phyloP scores from a whole-genome alignment of 495 filamentous ascomycete species.

The Neurospora terricola region DNA sequence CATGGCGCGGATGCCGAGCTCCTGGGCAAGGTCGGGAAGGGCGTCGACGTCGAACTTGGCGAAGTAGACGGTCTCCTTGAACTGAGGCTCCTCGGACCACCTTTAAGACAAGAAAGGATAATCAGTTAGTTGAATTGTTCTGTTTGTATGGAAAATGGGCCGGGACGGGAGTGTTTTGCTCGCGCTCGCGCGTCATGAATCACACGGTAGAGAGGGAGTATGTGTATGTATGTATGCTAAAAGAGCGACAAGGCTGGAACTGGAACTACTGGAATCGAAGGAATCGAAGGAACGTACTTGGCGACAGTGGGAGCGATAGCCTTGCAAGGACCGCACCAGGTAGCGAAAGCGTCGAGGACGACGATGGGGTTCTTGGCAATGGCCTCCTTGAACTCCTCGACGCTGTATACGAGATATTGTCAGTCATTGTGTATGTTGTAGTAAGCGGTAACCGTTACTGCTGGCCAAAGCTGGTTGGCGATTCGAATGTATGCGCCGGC shows the following conservation, averaged over 20 bases:
- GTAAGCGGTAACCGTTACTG: too few relatives aligned
- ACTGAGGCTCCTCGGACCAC: constrained; percentile 43
- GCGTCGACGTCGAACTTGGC: constrained; percentile 92
- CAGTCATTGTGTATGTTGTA: constrained; percentile 5
- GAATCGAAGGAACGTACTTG: constrained; percentile 26
- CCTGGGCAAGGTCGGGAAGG: constrained; percentile 61
- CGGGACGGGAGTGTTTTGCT: not conserved
- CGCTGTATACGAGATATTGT: constrained; percentile 34
- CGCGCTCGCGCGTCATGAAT: not conserved
- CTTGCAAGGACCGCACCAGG: constrained; percentile 96
- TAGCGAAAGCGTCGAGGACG: constrained; percentile 79
- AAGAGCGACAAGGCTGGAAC: not conserved
- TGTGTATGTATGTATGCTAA: not conserved
- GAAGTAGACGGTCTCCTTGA: constrained; percentile 49
- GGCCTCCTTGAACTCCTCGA: constrained; percentile 49
- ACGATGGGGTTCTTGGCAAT: constrained; percentile 48
- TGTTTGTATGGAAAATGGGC: not conserved
- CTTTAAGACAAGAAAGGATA: constrained; percentile 20
- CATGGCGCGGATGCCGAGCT: constrained; percentile 87
- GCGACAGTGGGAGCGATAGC: constrained; percentile 66
- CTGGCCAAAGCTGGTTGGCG: too few relatives aligned
- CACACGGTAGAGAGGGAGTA: not conserved
- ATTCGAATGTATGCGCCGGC: too few relatives aligned
- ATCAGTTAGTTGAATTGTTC: not conserved
- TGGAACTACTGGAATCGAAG: not conserved